These are phyloP conservation scores for Fusarium foetens DNA, from an alignment of 2,329 filamentous ascomycete species.

Conservation along the genomic window DNA sequence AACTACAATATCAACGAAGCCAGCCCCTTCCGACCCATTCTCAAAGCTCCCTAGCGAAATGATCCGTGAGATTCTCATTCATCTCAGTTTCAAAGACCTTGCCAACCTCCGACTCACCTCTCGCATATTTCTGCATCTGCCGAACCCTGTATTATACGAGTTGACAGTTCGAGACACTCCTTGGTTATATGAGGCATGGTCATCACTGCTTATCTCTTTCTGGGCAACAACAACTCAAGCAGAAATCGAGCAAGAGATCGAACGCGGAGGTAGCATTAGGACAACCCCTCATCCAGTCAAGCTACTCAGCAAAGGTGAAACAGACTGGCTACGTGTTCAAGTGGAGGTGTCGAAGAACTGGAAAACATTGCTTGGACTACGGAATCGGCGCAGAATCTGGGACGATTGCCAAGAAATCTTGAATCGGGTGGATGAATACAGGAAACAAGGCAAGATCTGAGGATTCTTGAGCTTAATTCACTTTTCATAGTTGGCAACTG, in stretches of 20 bases:
- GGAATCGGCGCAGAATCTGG: not conserved
- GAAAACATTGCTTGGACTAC: not conserved
- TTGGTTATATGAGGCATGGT: constrained; percentile 37
- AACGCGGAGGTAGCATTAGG: too few relatives aligned
- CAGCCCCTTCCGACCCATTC: constrained; percentile 1
- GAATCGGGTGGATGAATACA: constrained; percentile 3
- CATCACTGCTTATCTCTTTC: constrained; percentile 14
- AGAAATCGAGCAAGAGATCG: not conserved
- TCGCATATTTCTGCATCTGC: constrained; percentile 21
- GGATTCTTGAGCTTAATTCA: rapidly evolving
- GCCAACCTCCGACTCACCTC: constrained; percentile 21
- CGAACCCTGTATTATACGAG: constrained; percentile 1
- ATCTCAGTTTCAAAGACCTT: constrained; percentile 23
- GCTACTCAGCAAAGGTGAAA: not conserved
- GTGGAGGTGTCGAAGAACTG: not conserved
- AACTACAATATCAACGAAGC: rapidly evolving
- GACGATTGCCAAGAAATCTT: constrained; percentile 2
- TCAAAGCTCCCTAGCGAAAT: constrained; percentile 21
- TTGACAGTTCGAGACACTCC: constrained; percentile 19
- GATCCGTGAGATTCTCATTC: constrained; percentile 4
- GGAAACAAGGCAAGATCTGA: not conserved
- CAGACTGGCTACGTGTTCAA: not conserved
- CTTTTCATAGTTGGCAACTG: rapidly evolving
- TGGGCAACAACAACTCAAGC: constrained; percentile 28
- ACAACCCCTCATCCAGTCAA: not conserved